Evolutionary conservation across 495 filamentous ascomycete species (phyloP).

Genomic region (Aspergillus carlsbadensis): DNA sequence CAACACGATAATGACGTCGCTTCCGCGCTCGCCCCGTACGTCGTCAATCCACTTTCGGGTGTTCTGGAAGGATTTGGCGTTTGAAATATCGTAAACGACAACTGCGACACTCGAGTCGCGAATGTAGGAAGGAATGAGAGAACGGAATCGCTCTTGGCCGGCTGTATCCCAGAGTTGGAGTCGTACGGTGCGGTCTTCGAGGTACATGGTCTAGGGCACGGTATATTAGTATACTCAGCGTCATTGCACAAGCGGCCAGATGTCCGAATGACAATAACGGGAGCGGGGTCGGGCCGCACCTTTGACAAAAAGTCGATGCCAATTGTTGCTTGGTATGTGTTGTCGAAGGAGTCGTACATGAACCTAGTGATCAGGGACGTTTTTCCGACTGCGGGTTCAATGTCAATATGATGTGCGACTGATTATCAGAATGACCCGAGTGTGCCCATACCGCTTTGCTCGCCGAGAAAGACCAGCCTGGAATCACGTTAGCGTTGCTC

Average conservation of each 20-base stretch:
- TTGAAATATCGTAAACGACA: constrained; percentile 98
- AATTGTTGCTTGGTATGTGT: constrained; percentile 99
- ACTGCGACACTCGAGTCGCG: constrained; percentile 95
- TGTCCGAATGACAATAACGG: not conserved
- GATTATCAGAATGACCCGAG: not conserved
- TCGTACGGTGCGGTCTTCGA: constrained; percentile 96
- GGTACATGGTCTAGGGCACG: constrained; percentile 87
- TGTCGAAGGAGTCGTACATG: constrained; percentile 99
- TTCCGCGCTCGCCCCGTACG: constrained; percentile 91
- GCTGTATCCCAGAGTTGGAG: constrained; percentile 98
- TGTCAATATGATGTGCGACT: constrained; percentile 15
- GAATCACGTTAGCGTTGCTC: constrained; percentile 17
- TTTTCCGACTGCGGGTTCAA: constrained; percentile 74
- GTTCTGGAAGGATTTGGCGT: constrained; percentile 93
- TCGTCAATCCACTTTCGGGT: constrained; percentile 99
- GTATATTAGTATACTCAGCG: not conserved
- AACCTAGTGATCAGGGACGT: constrained; percentile 98
- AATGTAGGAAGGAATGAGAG: constrained; percentile 95
- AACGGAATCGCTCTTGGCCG: constrained; percentile 95
- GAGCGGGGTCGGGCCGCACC: constrained; percentile 43
- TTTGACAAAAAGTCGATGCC: constrained; percentile 99
- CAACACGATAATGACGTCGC: constrained; percentile 97
- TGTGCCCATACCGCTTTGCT: constrained; percentile 83
- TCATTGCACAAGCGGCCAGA: not conserved
- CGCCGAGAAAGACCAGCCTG: constrained; percentile 94